Conservation (phyloP, 139 green algal genomes). For the Micractinium sp. region DNA sequence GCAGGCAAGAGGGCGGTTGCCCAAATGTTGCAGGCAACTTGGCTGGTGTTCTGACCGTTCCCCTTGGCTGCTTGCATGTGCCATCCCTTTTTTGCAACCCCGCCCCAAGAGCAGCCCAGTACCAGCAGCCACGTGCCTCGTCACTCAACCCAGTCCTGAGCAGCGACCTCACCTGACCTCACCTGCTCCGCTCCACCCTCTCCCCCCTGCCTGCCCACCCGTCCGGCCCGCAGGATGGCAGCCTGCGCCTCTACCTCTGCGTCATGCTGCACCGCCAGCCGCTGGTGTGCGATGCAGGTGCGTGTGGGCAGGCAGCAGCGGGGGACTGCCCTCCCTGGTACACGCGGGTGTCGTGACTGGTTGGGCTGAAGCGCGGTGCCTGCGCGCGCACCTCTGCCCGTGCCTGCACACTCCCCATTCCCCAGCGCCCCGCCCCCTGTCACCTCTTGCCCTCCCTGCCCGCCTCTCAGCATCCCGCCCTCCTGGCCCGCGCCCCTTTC, state of each 20-base stretch:
- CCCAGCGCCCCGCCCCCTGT: too few relatives aligned
- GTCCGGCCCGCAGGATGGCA: slow-evolving; percentile 67
- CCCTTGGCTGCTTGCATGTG: too few relatives aligned
- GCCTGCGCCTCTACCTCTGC: slow-evolving; percentile 78
- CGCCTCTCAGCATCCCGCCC: neutral
- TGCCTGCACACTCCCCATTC: neutral
- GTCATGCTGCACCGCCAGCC: slow-evolving; percentile 70
- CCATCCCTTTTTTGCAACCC: too few relatives aligned
- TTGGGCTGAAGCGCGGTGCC: neutral
- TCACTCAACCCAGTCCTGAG: too few relatives aligned
- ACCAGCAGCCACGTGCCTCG: too few relatives aligned
- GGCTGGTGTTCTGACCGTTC: neutral
- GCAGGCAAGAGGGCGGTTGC: slow-evolving; percentile 31
- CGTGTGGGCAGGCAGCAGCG: neutral
- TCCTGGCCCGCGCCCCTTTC: too few relatives aligned
- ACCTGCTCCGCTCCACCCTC: neutral
- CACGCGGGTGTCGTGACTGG: neutral
- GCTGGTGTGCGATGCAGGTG: slow-evolving; percentile 51
- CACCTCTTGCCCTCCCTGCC: neutral
- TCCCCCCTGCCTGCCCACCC: neutral
- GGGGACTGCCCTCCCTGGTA: neutral
- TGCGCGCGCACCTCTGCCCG: neutral
- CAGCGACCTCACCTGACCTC: neutral
- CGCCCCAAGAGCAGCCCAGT: too few relatives aligned
- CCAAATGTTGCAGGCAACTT: neutral